These are phyloP conservation scores for Drechslerella dactyloides DNA, from an alignment of 2,329 filamentous ascomycete genomes.

Conservation along the genomic window DNA sequence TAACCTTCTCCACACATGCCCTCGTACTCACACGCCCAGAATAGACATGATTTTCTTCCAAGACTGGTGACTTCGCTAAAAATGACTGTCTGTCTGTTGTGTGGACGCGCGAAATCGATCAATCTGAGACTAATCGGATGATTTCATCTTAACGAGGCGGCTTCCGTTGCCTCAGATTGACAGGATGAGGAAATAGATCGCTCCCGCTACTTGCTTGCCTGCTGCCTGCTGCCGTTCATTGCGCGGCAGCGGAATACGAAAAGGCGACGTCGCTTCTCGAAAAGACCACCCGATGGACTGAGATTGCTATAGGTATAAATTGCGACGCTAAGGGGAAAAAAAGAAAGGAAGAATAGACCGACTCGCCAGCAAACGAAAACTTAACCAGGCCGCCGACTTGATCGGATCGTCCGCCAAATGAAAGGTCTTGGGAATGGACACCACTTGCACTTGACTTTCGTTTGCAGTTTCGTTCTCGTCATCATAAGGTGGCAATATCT, in stretches of 20 bases:
- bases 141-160: conserved; percentile 28
- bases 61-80: conserved; percentile 2
- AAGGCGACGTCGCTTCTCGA: background rate
- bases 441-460: background rate
- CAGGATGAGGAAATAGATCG: conserved; percentile 23
- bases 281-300: background rate
- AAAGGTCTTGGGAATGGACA: background rate
- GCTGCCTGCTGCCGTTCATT: background rate
- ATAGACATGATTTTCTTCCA: conserved; percentile 24
- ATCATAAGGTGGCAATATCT: background rate
- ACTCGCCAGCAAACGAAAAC: background rate
- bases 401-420: background rate
- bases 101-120: conserved; percentile 45
- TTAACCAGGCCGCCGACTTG: background rate
- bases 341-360: background rate
- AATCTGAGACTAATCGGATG: conserved; percentile 45
- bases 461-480: background rate
- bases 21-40: conserved; percentile 13
- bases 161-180: conserved; percentile 4
- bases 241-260: conserved; percentile 3
- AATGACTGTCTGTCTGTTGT: conserved; percentile 24
- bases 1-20: background rate
- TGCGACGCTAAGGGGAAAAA: background rate
- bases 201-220: conserved; percentile 9
- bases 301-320: background rate